These are phyloP conservation scores for Colletotrichum cordylinicola DNA, from an alignment of 2,329 filamentous ascomycete species.

Conservation along the genomic window DNA sequence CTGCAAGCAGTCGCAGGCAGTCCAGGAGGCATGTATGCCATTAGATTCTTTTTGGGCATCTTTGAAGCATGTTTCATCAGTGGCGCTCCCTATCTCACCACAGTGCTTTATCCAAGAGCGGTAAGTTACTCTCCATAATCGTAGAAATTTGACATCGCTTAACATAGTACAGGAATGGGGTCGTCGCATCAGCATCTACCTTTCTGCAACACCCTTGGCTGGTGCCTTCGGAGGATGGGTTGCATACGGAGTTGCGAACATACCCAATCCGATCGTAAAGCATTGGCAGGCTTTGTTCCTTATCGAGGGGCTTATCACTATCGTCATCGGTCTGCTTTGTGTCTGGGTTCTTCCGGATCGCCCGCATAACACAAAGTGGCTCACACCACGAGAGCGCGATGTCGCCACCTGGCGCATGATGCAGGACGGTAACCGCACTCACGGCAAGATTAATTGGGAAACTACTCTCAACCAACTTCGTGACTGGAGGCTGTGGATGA, in stretches of 20 bases:
- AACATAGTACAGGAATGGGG: conserved; percentile 29
- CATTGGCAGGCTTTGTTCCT: conserved; percentile 36
- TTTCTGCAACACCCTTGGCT: conserved; percentile 59
- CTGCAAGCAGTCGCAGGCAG: conserved; percentile 7
- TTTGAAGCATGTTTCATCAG: conserved; percentile 55
- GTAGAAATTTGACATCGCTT: rapidly evolving
- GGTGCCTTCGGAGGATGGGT: conserved; percentile 43
- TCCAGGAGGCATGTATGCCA: conserved; percentile 29
- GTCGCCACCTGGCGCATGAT: conserved; percentile 25
- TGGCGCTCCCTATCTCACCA: conserved; percentile 55
- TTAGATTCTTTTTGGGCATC: conserved; percentile 53
- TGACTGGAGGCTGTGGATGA: conserved; percentile 50
- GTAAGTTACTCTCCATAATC: conserved; percentile 27
- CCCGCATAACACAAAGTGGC: conserved; percentile 23
- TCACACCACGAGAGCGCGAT: conserved; percentile 24
- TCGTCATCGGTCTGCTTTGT: conserved; percentile 31
- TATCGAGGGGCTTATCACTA: conserved; percentile 39
- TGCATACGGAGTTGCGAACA: conserved; percentile 43
- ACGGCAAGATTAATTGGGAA: conserved; percentile 4
- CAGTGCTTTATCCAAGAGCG: conserved; percentile 55
- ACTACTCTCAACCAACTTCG: conserved; percentile 25
- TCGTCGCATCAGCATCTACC: conserved; percentile 61
- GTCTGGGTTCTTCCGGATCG: conserved; percentile 25
- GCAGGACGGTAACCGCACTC: conserved; percentile 22
- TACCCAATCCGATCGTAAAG: conserved; percentile 31